phyloP scores from a whole-genome alignment of 2,329 filamentous ascomycete species.

The Helotiales sp. region DNA sequence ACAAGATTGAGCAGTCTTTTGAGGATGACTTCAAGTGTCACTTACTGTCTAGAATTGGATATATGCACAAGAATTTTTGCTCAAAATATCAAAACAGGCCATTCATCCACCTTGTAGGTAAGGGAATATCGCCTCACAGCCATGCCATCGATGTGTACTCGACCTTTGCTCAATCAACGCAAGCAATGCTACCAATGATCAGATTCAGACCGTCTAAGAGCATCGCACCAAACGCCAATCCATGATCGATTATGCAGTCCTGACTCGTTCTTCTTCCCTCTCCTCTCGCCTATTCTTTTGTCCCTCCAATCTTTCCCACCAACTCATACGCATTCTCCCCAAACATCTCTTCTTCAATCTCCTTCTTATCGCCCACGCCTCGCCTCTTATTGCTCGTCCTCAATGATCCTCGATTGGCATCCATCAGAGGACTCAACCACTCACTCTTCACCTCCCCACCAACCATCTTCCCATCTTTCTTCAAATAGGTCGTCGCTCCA shows the following conservation, averaged over 20 bases:
- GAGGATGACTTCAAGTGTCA: no score
- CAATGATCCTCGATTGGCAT: constrained; percentile 16
- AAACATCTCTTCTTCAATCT: constrained; percentile 8
- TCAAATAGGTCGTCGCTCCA: constrained; percentile 23
- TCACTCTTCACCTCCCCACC: constrained; percentile 19
- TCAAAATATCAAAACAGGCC: no score
- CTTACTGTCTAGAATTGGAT: no score
- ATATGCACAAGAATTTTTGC: no score
- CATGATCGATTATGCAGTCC: no score
- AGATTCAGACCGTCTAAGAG: neutral
- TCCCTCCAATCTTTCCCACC: neutral
- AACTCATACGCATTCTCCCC: constrained; percentile 14
- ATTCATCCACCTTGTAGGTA: no score
- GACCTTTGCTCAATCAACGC: neutral
- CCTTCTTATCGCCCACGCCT: constrained; percentile 14
- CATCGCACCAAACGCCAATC: neutral
- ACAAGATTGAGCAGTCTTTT: neutral
- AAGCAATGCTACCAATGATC: neutral
- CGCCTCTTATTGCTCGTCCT: constrained; percentile 19
- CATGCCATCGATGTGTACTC: neutral
- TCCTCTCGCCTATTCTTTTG: neutral
- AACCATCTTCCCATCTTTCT: constrained; percentile 20
- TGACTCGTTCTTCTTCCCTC: no score
- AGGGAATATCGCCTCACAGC: no score
- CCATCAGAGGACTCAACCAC: constrained; percentile 22